A percentile compares a stretch with the other conserved stretches of the same genome.
These are phyloP conservation scores for Sporothrix phasma DNA, from an alignment of 2,329 filamentous ascomycete species.

Conservation along the genomic window DNA sequence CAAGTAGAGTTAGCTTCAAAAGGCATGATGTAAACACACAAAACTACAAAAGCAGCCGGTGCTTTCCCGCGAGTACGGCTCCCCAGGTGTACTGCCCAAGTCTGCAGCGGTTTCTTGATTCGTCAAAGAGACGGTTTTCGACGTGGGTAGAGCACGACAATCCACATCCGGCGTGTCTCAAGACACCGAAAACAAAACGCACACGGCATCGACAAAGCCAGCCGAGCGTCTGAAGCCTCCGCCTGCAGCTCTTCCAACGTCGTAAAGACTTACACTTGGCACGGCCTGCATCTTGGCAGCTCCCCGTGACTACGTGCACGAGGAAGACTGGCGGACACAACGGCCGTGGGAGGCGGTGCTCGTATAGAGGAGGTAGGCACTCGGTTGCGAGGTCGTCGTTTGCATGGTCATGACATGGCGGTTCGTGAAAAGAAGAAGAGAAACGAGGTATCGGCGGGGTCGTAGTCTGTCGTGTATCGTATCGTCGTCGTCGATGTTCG, in stretches of 20 bases:
- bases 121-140: not conserved
- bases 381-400: slow-evolving; percentile 26
- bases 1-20: not conserved
- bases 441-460: not conserved
- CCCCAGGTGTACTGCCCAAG: not conserved
- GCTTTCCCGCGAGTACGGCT: too few relatives aligned
- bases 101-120: not conserved
- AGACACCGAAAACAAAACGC: not conserved
- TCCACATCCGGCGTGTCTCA: not conserved
- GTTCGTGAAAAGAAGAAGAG: not conserved
- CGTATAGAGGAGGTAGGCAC: slow-evolving; percentile 25
- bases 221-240: too few relatives aligned
- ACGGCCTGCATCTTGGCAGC: slow-evolving; percentile 31
- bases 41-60: not conserved
- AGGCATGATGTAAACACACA: not conserved
- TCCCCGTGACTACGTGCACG: slow-evolving; percentile 18
- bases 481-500: not conserved
- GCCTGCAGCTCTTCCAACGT: too few relatives aligned
- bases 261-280: slow-evolving; percentile 36
- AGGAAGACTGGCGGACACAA: slow-evolving; percentile 20
- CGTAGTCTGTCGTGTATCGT: not conserved
- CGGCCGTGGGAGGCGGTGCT: slow-evolving; percentile 25
- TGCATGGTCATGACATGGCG: slow-evolving; percentile 31
- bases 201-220: not conserved
- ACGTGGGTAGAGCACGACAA: not conserved